Percentiles rank a stretch among this genome's conserved stretches.
Conservation (phyloP, 345 rosid genomes). For the Pseudoturritis turrita region DNA sequence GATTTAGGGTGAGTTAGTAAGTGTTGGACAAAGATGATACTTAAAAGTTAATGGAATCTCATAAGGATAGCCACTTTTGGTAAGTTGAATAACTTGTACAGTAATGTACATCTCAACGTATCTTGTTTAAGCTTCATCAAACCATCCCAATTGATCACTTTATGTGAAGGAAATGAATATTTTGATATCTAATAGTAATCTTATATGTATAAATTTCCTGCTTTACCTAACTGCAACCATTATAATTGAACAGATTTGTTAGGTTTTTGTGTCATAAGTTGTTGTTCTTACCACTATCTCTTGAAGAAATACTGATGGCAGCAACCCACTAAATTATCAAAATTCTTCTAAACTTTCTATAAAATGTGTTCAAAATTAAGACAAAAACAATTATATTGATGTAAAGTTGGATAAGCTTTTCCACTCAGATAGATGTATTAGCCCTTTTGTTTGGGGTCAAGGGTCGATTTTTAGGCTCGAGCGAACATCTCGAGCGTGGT, state of each 20-base stretch:
- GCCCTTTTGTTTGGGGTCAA: constrained; percentile 11
- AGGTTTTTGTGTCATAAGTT: constrained; percentile 21
- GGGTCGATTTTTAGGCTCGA: background rate
- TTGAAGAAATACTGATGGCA: constrained; percentile 22
- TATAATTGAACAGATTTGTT: constrained; percentile 17
- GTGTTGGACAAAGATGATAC: constrained; percentile 16
- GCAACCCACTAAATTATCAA: constrained; percentile 27
- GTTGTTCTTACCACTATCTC: constrained; percentile 20
- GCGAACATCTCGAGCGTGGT: background rate
- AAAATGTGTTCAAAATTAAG: background rate
- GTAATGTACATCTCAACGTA: constrained; percentile 3
- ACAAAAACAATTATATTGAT: background rate
- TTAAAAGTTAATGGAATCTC: constrained; percentile 12
- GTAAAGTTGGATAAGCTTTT: background rate
- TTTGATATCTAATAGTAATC: background rate
- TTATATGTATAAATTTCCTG: background rate
- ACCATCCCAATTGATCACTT: background rate
- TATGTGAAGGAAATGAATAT: too few relatives aligned
- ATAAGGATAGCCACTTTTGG: constrained; percentile 10
- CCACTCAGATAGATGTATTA: background rate
- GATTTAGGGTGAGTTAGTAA: constrained; percentile 17
- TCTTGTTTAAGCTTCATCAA: background rate
- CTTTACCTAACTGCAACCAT: constrained; percentile 31
- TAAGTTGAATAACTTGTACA: constrained; percentile 7
- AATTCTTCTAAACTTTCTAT: background rate